phyloP scores from a whole-genome alignment of 2,329 filamentous ascomycete genomes.

The Grosmannia penicillata region DNA sequence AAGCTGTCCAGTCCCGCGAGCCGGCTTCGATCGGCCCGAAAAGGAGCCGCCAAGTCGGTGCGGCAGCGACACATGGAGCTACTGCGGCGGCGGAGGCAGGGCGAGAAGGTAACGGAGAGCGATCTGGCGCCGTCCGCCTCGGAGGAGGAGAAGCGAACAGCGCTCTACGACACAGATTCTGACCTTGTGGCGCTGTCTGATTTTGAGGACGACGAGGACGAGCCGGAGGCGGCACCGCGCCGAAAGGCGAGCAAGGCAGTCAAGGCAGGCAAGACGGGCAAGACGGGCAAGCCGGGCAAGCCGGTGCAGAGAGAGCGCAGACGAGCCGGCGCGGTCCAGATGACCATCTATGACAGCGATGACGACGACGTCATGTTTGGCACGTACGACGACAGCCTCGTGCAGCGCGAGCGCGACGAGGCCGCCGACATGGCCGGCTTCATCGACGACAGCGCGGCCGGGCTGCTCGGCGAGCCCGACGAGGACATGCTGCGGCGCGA shows the following conservation, averaged over 20 bases:
- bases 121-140: slow-evolving; percentile 5
- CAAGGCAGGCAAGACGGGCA: neutral
- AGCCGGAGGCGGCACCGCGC: slow-evolving; percentile 2
- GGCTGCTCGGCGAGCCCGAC: slow-evolving; percentile 8
- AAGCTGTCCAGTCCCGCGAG: neutral
- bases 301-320: neutral
- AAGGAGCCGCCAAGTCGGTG: slow-evolving; percentile 8
- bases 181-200: slow-evolving; percentile 15
- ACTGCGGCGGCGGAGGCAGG: slow-evolving; percentile 15
- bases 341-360: neutral
- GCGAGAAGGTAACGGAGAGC: slow-evolving; percentile 14
- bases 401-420: slow-evolving; percentile 1
- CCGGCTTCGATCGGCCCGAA: slow-evolving; percentile 3
- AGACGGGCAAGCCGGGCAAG: slow-evolving; percentile 1
- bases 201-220: slow-evolving; percentile 20
- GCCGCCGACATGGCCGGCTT: slow-evolving; percentile 37
- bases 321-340: neutral
- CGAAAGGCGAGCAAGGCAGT: neutral
- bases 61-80: slow-evolving; percentile 16
- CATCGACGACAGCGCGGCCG: slow-evolving; percentile 32
- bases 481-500: slow-evolving; percentile 19
- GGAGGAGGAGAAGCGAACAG: slow-evolving; percentile 8
- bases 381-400: neutral
- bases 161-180: slow-evolving; percentile 17
- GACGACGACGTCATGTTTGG: neutral